phyloP scores from a whole-genome alignment of 2,329 filamentous ascomycete species.

The Fusarium brevicatenulatum region DNA sequence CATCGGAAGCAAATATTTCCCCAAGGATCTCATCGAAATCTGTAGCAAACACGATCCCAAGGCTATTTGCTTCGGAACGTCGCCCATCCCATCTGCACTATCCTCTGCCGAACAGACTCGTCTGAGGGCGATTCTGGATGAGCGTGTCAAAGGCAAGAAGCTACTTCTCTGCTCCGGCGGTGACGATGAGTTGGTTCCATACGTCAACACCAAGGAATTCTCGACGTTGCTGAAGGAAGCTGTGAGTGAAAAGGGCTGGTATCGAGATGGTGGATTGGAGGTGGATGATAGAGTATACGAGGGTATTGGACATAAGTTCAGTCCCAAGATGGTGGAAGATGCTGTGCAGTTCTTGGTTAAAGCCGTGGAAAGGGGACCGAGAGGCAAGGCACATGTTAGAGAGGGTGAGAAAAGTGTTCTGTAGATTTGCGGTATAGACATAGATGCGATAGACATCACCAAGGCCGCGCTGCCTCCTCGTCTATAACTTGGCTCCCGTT shows the following conservation, averaged over 20 bases:
- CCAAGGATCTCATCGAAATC: constrained; percentile 70
- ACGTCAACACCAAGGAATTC: constrained; percentile 67
- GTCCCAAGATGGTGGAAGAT: constrained; percentile 71
- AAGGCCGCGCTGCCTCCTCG: constrained; percentile 53
- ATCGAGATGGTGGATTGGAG: constrained; percentile 63
- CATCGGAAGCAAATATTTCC: constrained; percentile 82
- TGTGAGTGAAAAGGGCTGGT: constrained; percentile 57
- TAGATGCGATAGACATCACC: constrained; percentile 41
- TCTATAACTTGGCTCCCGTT: constrained; percentile 55
- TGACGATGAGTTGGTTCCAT: constrained; percentile 78
- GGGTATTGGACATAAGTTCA: constrained; percentile 76
- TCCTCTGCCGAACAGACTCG: constrained; percentile 54
- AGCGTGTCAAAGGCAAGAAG: constrained; percentile 67
- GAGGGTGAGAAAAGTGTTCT: constrained; percentile 45
- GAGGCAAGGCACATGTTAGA: constrained; percentile 41
- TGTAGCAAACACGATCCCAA: constrained; percentile 79
- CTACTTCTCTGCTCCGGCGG: constrained; percentile 73
- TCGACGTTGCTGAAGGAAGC: constrained; percentile 69
- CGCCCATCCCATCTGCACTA: constrained; percentile 47
- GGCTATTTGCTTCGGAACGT: constrained; percentile 72
- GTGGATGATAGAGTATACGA: constrained; percentile 75
- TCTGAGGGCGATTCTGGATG: constrained; percentile 58
- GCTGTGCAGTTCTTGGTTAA: constrained; percentile 71
- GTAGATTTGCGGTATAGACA: constrained; percentile 8
- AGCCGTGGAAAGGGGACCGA: constrained; percentile 51